Percentiles rank a stretch among this genome's conserved stretches.
phyloP scores from a whole-genome alignment of 1,284 basidiomycete genomes.

The Neonothopanus nambi region DNA sequence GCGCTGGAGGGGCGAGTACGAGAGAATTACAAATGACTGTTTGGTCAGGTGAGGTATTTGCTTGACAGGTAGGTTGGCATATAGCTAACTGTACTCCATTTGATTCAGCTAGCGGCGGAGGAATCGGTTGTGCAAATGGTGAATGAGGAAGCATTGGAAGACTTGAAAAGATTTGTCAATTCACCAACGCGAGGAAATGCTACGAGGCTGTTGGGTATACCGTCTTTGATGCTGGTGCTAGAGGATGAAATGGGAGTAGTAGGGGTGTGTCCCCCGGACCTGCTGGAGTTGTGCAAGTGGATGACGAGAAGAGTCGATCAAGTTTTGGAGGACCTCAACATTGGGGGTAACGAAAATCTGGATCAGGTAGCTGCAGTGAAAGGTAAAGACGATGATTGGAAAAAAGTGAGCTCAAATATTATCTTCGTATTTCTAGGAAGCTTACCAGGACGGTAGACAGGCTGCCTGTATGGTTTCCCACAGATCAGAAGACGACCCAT shows the following conservation, averaged over 20 bases:
- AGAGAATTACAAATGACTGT: too few relatives aligned
- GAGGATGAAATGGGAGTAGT: neutral
- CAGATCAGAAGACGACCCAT: constrained; percentile 16
- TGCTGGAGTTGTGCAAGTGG: constrained; percentile 1
- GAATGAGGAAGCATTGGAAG: neutral
- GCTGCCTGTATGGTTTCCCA: constrained; percentile 21
- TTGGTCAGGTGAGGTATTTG: too few relatives aligned
- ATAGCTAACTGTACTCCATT: too few relatives aligned
- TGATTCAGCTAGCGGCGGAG: constrained; percentile 21
- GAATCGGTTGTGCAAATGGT: constrained; percentile 23
- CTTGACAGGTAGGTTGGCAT: too few relatives aligned
- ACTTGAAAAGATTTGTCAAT: neutral
- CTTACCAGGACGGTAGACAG: constrained; percentile 13
- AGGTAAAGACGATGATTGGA: neutral
- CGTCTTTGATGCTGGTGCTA: neutral
- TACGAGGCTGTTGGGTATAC: neutral
- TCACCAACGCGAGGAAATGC: neutral
- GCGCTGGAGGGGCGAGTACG: too few relatives aligned
- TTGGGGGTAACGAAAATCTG: neutral
- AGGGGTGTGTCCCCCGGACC: neutral
- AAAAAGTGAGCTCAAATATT: neutral
- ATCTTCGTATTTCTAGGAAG: neutral
- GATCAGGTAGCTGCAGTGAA: neutral
- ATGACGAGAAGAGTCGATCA: neutral
- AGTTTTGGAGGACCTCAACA: neutral